phyloP scores from a whole-genome alignment of 1,284 basidiomycete species.

The Irpex rosettiformis region DNA sequence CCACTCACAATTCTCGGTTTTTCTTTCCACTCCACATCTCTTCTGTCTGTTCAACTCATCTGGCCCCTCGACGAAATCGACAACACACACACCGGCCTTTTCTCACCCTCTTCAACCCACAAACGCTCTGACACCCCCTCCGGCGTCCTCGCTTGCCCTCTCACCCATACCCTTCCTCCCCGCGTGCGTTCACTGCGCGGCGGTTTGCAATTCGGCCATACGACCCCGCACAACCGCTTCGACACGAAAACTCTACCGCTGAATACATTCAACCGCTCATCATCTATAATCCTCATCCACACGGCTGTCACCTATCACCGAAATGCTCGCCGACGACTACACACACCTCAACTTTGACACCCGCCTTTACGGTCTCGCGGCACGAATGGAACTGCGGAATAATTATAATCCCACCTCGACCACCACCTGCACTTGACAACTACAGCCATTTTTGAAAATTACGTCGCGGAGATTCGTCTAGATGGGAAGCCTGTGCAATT shows the following conservation, averaged over 20 bases:
- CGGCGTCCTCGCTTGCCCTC: background rate
- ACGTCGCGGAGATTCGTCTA: slow-evolving; percentile 95
- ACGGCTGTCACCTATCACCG: background rate
- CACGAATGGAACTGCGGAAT: too few species aligned
- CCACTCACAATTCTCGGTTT: background rate
- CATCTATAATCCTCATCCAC: background rate
- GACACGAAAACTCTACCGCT: too few species aligned
- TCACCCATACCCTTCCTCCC: background rate
- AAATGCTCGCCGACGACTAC: too few species aligned
- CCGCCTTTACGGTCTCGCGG: too few species aligned
- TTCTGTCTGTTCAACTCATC: background rate
- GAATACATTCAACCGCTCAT: background rate
- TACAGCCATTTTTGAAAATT: slow-evolving; percentile 94
- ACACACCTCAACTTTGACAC: too few species aligned
- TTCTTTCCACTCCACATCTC: background rate
- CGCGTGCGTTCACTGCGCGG: background rate
- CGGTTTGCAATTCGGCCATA: background rate
- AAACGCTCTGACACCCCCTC: background rate
- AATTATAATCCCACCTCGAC: background rate
- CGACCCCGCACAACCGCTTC: background rate
- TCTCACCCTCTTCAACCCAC: too few species aligned
- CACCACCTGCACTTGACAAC: slow-evolving; percentile 1
- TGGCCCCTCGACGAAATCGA: too few species aligned
- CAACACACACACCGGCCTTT: too few species aligned
- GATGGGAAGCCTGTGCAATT: slow-evolving; percentile 97